Base-by-base conservation (phyloP, 2,329 filamentous ascomycete species). In the Ceratocystis papillata region DNA sequence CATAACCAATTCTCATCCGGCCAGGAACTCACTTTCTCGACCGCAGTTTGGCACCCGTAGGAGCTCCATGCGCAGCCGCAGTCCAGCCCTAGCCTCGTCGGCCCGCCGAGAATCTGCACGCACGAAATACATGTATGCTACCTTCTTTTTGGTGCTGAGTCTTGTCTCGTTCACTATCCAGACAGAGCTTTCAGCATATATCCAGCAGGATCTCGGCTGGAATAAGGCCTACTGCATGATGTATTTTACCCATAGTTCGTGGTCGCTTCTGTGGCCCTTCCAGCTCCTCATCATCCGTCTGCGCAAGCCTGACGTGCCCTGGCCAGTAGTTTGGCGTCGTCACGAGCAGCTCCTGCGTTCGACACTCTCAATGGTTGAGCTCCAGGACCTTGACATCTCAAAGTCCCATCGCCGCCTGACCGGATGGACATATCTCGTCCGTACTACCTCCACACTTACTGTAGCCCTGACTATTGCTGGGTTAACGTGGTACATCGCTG, bases 191-290 rank as follows among this genome's bases (percentile, higher is more conserved):
- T 93, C 92, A 10, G 87, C 95, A 8, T 92, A 96, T 77, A 94
- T 99, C 68, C 93, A 97, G 78, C 87, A 93, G 74, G 86, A 94
- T 68, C 77, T 96, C 69, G 86, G 88, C 69, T 99, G 94, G 94
- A 85, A 95, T 77, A 99, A 99, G 79, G 90, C 94, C n/a, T 99
- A 96, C 78, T 96, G 90, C 80, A 99, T 99, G 94, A 84, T 99
- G 81, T 96, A 96, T 77, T 81, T 99, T 70, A 99, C 94, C 10
- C 94, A 99, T 77, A 89, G 93, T 65, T 96, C 91, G 1, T 99
- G 94, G 94, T 76, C 87, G 8, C 77, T 97, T 62, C 81, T 99
- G 28, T 99, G 91, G 90, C 93, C 92, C 0, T 77, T 83, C 10
- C 91, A 96, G 76, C 83, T 99, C 45, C 75, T 89, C 28, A 82